These are phyloP conservation scores for Trametes cinnabarina DNA, from an alignment of 768 basidiomycete species.

Conservation along the genomic window DNA sequence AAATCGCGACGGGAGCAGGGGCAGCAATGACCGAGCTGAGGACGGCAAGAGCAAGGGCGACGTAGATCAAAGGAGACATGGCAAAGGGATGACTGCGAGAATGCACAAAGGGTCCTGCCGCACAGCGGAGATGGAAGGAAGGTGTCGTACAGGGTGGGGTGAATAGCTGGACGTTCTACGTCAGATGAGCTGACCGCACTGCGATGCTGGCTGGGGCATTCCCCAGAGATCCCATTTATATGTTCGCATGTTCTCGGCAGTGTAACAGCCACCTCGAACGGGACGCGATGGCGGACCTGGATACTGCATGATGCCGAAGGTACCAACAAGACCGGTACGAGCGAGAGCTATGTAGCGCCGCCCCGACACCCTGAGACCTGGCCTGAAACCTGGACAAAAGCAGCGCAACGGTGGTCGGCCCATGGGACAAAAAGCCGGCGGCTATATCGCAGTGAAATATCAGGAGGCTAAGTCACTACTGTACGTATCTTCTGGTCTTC, in stretches of 20 bases:
- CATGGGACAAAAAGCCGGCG: neutral
- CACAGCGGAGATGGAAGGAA: conserved; percentile 5
- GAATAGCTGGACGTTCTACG: conserved; percentile 18
- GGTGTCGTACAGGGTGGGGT: neutral
- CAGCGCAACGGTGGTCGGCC: neutral
- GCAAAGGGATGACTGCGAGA: neutral
- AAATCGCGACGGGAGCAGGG: conserved; percentile 44
- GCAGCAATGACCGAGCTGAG: conserved; percentile 40
- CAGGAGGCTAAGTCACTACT: neutral
- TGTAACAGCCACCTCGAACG: neutral
- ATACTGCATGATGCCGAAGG: neutral
- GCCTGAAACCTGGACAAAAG: conserved; percentile 3
- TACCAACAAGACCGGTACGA: conserved; percentile 7
- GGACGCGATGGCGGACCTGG: too few species aligned
- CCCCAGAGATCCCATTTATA: neutral
- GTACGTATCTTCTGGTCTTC: neutral
- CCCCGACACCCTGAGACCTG: neutral
- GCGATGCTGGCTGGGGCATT: conserved; percentile 10
- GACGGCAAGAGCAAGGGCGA: conserved; percentile 29
- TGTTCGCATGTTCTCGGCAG: neutral
- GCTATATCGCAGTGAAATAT: neutral
- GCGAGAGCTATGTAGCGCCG: neutral
- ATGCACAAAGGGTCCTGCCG: conserved; percentile 5
- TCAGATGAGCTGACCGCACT: conserved; percentile 18
- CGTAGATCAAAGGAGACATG: conserved; percentile 14